Evolutionary conservation across 768 basidiomycete genomes (phyloP), one percentile per base, ranked within the genome.

Genomic region (Asterophora parasitica): DNA sequence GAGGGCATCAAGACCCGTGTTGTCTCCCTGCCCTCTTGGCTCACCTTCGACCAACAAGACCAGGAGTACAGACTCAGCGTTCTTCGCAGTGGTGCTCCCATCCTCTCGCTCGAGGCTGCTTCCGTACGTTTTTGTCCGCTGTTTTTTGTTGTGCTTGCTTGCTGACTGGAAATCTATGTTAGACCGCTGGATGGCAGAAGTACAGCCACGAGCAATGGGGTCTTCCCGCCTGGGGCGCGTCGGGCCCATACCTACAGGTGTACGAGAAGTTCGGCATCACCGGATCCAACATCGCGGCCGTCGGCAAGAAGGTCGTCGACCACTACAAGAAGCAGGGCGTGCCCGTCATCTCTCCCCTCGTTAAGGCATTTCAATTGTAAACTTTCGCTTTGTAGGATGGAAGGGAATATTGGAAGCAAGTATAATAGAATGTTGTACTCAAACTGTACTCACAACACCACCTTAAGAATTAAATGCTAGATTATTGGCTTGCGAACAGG

Each of bases 181-280:
- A 72, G 70, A 90, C 90, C 38, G 71, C 79, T 57, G 91, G 92
- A 56, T 96, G 93, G 93, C 77, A 80, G 52, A 86, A 85, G 68
- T 92, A 90, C 74, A 84, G 85, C 56, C 92, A 95, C 63, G 92
- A 94, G 77, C 86, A 88, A 76, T 88, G 73, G 51, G 88, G 88
- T 60, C 64, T 89, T 49, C 58, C 69, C 30, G 76, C 74, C 28
- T 96, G 88, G 86, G 92, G 92, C 62, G 82, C 89, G 12, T 94
- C 92, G 15, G 92, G 87, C 44, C 92, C 93, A 9, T 92, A 90
- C 63, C 77, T 83, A 67, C 78, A 92, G 72, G 86, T 94, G 10
- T 96, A 96, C 65, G 87, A 88, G 71, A 89, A 91, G 68, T 88
- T 91, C 58, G 89, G 88, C 35, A 78, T 92, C 62, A 92, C 90